Evolutionary conservation across 2,329 filamentous ascomycete genomes (phyloP), one percentile per base, ranked within the genome.

Genomic region (Microcyclospora tardicrescens): DNA sequence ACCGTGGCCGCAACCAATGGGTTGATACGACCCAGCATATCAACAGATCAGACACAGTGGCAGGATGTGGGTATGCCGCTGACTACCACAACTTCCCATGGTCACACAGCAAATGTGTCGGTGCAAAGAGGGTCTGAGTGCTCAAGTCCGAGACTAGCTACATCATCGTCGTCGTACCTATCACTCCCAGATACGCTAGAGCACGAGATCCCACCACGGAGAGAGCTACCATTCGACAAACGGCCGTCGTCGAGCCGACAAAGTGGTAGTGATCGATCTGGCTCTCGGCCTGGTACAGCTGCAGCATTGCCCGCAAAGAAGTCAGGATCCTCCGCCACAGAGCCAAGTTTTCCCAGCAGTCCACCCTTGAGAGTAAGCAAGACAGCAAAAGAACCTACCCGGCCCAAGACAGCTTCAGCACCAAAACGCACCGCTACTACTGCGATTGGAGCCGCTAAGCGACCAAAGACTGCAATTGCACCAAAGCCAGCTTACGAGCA

Each of bases 231-330:
- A 37, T 41, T 28, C 34, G 43, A 12, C 12, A 29, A 16, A 28
- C 44, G 10, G 44, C 52, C 16, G 40, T 47, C 34, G 44, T 44
- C 12, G 41, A 50, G 29, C 55, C 54, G 35, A 45, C 50, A 28
- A 47, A 47, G 37, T 14, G 32, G 33, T 16, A 45, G 39, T 28
- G 37, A 40, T 15, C 31, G 30, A 10, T 15, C 35, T 9, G 24
- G 13, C 1, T 38, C 32, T 11, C 40, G 44, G 1, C 46, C 44
- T 10, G 35, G 33, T 13, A 48, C 45, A 9, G 42, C 5, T 24
- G 8, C 5, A 24, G 4, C 8, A 4, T 24, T 8, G 8, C 19
- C 19, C 8, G 4, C 19, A 8, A 24, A 24, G 19, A 24, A 24
- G 8, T 24, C 19, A 24, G 19, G 5, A 24, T 24, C 19, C 19